Percentiles rank a stretch among this genome's conserved stretches.
phyloP scores from a whole-genome alignment of 306 rosid genomes.

The Trichosanthes cucumerina region DNA sequence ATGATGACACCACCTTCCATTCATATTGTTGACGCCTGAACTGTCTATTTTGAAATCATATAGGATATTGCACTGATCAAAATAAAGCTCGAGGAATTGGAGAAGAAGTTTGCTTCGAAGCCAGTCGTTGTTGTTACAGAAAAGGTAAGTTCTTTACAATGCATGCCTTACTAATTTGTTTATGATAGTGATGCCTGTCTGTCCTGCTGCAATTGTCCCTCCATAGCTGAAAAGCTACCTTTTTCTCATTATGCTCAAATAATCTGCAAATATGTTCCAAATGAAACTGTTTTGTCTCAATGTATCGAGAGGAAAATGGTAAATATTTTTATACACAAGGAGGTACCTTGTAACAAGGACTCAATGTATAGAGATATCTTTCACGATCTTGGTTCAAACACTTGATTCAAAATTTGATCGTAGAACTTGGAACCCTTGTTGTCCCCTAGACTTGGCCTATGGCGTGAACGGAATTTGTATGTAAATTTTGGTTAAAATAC shows the following conservation, averaged over 20 bases:
- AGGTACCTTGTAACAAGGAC: not conserved
- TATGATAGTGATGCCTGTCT: not conserved
- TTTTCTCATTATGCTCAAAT: not conserved
- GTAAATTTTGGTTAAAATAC: too few relatives aligned
- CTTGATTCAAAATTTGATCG: not conserved
- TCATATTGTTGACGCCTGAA: not conserved
- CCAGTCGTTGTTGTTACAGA: constrained; percentile 68
- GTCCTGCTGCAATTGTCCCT: not conserved
- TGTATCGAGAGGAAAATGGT: not conserved
- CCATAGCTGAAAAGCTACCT: not conserved
- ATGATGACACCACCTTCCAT: not conserved
- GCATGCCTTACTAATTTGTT: not conserved
- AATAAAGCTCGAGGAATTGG: constrained; percentile 42
- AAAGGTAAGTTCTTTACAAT: constrained; percentile 41
- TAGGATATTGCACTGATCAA: constrained; percentile 56
- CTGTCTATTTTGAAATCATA: constrained; percentile 2
- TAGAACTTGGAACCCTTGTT: not conserved
- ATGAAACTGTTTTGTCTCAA: not conserved
- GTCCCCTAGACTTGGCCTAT: not conserved
- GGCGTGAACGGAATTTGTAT: not conserved
- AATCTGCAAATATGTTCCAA: not conserved
- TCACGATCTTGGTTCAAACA: not conserved
- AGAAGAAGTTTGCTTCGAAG: constrained; percentile 42
- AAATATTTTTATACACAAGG: not conserved
- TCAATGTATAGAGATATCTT: not conserved